Base-by-base conservation (phyloP, 1,139 yeast species). In the Blastobotrys serpentis region DNA sequence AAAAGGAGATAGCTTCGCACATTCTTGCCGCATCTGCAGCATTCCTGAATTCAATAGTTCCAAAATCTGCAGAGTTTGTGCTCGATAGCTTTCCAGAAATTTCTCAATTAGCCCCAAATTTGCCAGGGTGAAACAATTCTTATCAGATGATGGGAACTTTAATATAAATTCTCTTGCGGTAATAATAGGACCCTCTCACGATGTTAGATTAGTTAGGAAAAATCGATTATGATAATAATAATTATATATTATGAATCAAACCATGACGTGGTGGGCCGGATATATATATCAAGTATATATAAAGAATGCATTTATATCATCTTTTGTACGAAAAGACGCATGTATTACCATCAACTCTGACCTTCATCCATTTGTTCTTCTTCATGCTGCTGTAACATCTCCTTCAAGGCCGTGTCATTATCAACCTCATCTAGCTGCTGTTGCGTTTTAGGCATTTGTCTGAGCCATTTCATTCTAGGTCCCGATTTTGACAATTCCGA, bases 401-500 rank as follows among this genome's bases (percentile, higher is more conserved):
- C 42, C 23, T 43, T 38, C n/a, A 45, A 40, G 23, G 41, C 46
- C n/a, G 14, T 38, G 33, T 55, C 65, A 26, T 55, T 57, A 2
- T 51, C 56, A 22, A 52, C 55, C 19, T 56, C 58, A 39, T 47
- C 58, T 29, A 48, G 55, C 13, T 53, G 62, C 30, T 56, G 63
- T 6, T 16, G 34, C 18, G 43, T 30, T 21, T 23, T 23, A 2
- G 53, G 53, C 39, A 29, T 18, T 67, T 81, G 81, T 58, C 98
- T 79, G 53, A 92, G 73, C 99, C 99, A 92, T 61, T 78, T 80
- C 98, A 92, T 92, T 59, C 98, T 76, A 10, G 95, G 94, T 0
- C 99, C 98, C 43, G 86, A 78, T 17, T 77, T 72, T 47, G 96
- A 84, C 49, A 72, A 64, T 63, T 86, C 95, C 59, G 86, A 81